Conservation (phyloP, 768 basidiomycete genomes). For the Panellus pusillus region DNA sequence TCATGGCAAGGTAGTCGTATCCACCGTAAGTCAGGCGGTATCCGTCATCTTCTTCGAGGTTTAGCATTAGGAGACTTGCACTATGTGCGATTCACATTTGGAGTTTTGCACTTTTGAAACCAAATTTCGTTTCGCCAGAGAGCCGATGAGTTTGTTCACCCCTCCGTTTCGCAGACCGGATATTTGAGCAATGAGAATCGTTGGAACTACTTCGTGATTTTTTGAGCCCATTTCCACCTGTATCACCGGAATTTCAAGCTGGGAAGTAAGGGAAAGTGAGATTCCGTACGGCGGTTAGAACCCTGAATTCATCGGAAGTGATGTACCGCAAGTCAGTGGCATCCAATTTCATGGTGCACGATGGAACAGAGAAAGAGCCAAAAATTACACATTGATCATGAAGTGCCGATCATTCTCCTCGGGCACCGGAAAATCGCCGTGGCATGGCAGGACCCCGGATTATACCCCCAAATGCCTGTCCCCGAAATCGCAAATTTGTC, state of each 20-base stretch:
- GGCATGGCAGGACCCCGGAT: no score
- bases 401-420: no score
- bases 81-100: constrained; percentile 61
- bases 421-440: no score
- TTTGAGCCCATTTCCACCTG: constrained; percentile 98
- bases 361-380: background rate
- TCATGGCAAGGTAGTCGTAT: constrained; percentile 95
- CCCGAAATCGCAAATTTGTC: no score
- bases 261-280: background rate
- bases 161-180: constrained; percentile 92
- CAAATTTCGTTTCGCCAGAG: constrained; percentile 87
- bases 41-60: constrained; percentile 74
- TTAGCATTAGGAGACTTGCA: constrained; percentile 5
- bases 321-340: constrained; percentile 94
- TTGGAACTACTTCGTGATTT: constrained; percentile 96
- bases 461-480: no score
- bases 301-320: constrained; percentile 89
- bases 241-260: constrained; percentile 7
- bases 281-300: constrained; percentile 81
- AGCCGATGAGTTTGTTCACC: constrained; percentile 89
- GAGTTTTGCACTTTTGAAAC: constrained; percentile 88
- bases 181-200: constrained; percentile 84
- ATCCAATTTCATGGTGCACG: constrained; percentile 78
- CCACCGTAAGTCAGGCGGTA: constrained; percentile 97
- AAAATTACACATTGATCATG: no score